phyloP scores from a whole-genome alignment of 2,329 filamentous ascomycete species.

The Xylaria sp. region DNA sequence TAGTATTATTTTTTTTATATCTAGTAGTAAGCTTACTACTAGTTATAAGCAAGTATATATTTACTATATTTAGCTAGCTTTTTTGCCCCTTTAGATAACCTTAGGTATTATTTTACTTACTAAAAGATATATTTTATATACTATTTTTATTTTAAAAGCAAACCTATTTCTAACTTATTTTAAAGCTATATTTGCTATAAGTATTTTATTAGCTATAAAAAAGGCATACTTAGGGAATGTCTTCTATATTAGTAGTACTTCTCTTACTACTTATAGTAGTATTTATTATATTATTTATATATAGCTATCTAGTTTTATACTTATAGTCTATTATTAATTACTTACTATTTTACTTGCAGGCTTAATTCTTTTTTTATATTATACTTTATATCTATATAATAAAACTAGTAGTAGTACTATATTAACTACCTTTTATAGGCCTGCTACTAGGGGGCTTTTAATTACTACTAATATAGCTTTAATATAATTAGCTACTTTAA shows the following conservation, averaged over 20 bases:
- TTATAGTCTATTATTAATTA: not conserved
- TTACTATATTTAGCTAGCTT: not conserved
- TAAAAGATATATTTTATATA: too few relatives aligned
- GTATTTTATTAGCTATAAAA: not conserved
- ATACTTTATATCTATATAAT: conserved; percentile 8
- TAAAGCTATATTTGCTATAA: not conserved
- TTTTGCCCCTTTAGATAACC: too few relatives aligned
- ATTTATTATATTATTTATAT: not conserved
- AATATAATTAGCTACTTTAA: conserved; percentile 13
- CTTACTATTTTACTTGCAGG: not conserved
- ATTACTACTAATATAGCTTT: not conserved
- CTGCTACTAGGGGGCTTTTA: not conserved
- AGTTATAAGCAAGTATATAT: not conserved
- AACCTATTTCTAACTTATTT: not conserved
- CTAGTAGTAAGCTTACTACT: not conserved
- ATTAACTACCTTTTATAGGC: conserved; percentile 10
- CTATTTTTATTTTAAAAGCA: too few relatives aligned
- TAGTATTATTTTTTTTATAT: not conserved
- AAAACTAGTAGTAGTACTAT: not conserved
- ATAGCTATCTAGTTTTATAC: not conserved
- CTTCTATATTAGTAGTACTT: not conserved
- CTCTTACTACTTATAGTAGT: not conserved
- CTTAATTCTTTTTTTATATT: conserved; percentile 8
- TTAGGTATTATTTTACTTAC: too few relatives aligned
- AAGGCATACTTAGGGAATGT: not conserved